Percentiles rank a stretch among this genome's conserved stretches.
Evolutionary conservation across 179 eudicot species (phyloP).

Genomic region (Beta corolliflora): DNA sequence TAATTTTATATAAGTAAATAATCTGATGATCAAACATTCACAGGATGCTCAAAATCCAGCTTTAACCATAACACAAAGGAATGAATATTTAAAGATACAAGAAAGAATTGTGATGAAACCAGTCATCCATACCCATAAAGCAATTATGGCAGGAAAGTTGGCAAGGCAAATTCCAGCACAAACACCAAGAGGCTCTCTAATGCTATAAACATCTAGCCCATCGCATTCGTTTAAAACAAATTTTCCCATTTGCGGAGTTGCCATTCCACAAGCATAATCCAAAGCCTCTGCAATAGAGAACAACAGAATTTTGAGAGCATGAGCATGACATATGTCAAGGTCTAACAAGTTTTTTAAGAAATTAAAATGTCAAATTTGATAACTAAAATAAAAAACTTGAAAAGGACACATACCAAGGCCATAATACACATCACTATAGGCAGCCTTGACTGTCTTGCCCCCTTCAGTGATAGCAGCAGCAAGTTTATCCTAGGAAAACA

Average conservation of each 20-base stretch:
- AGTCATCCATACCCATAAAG: constrained; percentile 63
- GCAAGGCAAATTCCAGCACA: constrained; percentile 93
- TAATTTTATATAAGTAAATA: background rate
- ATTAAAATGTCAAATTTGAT: too few relatives aligned
- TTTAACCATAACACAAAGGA: background rate
- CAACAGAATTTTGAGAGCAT: background rate
- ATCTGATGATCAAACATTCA: background rate
- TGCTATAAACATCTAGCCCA: constrained; percentile 81
- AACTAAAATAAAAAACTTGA: background rate
- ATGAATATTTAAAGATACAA: background rate
- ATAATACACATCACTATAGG: constrained; percentile 65
- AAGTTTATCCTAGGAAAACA: constrained; percentile 65
- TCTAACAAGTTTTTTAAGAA: background rate
- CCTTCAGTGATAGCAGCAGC: constrained; percentile 71
- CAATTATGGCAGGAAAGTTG: constrained; percentile 80
- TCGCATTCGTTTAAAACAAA: constrained; percentile 61
- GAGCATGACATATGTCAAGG: background rate
- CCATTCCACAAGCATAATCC: constrained; percentile 85
- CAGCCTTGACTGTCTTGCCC: constrained; percentile 86
- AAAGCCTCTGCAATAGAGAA: constrained; percentile 66
- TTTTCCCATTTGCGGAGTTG: constrained; percentile 73
- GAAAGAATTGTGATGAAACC: background rate
- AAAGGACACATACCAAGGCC: constrained; percentile 62
- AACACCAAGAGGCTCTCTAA: constrained; percentile 93
- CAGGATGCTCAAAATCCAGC: background rate